A percentile compares a stretch with the other conserved stretches of the same genome.
These are phyloP conservation scores for Saccharomycopsis schoenii DNA, from an alignment of 805 yeast species.

Conservation along the genomic window DNA sequence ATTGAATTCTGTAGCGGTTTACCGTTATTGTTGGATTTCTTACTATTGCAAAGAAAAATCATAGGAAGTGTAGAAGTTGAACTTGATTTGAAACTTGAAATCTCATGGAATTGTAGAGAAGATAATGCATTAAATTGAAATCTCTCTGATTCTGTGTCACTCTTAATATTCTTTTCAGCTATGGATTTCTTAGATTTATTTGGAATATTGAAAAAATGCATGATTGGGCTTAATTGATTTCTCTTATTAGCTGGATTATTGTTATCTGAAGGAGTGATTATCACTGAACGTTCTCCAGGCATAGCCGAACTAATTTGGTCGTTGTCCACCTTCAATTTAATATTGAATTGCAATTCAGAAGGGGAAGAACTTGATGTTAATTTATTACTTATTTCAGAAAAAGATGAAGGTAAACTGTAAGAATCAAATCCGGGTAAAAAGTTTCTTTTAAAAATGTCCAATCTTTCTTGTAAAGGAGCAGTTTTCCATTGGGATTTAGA, in stretches of 20 bases:
- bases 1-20: neutral
- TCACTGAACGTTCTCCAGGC: constrained; percentile 16
- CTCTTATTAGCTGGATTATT: constrained; percentile 2
- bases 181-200: neutral
- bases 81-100: constrained; percentile 9
- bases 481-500: constrained; percentile 38
- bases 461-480: constrained; percentile 41
- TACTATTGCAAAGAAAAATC: constrained; percentile 20
- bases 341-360: constrained; percentile 6
- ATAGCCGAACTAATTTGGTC: constrained; percentile 20
- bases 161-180: neutral
- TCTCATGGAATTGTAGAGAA: constrained; percentile 18
- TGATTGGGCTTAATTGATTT: constrained; percentile 14
- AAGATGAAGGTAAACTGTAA: constrained; percentile 20
- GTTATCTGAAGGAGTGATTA: constrained; percentile 5
- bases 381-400: neutral
- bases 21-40: neutral
- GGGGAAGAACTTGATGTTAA: neutral
- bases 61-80: constrained; percentile 17
- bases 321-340: constrained; percentile 21
- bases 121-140: constrained; percentile 22
- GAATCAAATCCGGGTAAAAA: constrained; percentile 51
- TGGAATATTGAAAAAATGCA: constrained; percentile 18
- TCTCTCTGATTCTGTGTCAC: neutral
- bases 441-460: constrained; percentile 40